phyloP scores from a whole-genome alignment of 495 filamentous ascomycete species.

The Glarea lozoyensis region DNA sequence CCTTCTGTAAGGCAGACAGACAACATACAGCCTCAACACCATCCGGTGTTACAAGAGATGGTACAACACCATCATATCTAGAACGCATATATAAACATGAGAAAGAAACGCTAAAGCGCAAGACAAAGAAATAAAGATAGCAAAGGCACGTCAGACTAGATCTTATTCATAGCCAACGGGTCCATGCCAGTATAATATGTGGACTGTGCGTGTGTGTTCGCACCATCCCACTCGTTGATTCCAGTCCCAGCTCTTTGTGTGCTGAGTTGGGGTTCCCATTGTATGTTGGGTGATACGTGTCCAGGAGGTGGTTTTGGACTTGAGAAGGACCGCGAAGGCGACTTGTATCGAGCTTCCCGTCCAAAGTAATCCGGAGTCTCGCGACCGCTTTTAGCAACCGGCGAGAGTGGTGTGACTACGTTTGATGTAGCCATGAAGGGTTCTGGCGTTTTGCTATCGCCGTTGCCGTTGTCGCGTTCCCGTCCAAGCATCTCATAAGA shows the following conservation, averaged over 20 bases:
- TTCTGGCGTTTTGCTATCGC: constrained; percentile 35
- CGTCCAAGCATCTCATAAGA: constrained; percentile 76
- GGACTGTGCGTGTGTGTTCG: constrained; percentile 23
- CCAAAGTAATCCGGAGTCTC: constrained; percentile 35
- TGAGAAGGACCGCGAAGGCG: constrained; percentile 51
- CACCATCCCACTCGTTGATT: constrained; percentile 26
- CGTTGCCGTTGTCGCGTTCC: constrained; percentile 38
- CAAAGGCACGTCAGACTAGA: constrained; percentile 6
- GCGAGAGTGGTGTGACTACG: constrained; percentile 25
- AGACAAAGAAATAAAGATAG: constrained; percentile 3
- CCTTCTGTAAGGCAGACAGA: no score
- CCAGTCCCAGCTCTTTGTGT: constrained; percentile 5
- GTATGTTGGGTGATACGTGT: background rate
- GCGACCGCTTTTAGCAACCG: constrained; percentile 22
- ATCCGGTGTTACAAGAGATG: no score
- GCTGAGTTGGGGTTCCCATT: background rate
- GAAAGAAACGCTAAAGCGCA: constrained; percentile 15
- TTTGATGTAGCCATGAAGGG: constrained; percentile 32
- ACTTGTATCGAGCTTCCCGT: constrained; percentile 44
- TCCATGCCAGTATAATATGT: constrained; percentile 10
- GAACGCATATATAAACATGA: constrained; percentile 13
- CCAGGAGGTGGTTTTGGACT: constrained; percentile 39
- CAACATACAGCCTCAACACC: no score
- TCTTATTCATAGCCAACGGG: constrained; percentile 23
- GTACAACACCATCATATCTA: no score